A percentile compares a stretch with the other conserved stretches of the same genome.
Conservation (phyloP, 192 early-diverging fungal genomes). For the Mortierella alpina region DNA sequence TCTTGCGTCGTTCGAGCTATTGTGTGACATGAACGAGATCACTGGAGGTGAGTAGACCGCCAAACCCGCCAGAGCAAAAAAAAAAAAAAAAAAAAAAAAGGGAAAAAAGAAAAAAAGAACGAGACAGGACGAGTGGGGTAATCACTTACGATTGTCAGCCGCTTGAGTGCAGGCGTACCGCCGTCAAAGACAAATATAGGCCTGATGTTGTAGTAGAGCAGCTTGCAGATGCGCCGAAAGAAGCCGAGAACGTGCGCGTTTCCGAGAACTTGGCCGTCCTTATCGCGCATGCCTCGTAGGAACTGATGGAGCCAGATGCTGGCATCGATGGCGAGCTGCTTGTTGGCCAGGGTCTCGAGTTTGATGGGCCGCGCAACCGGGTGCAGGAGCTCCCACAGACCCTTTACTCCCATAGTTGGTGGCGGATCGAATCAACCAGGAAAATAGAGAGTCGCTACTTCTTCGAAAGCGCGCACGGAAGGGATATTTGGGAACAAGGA, state of each 20-base stretch:
- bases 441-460: not conserved
- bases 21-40: conserved; percentile 21
- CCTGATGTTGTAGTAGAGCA: conserved; percentile 87
- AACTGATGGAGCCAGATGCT: conserved; percentile 99
- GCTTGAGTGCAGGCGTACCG: conserved; percentile 86
- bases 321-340: conserved; percentile 90
- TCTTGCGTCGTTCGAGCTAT: conserved; percentile 64
- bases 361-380: conserved; percentile 80
- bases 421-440: not conserved
- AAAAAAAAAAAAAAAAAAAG: not conserved
- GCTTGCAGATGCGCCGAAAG: conserved; percentile 93
- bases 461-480: too few species aligned
- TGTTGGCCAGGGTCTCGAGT: conserved; percentile 82
- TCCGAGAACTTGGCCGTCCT: conserved; percentile 81
- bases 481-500: not conserved
- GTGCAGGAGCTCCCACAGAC: conserved; percentile 89
- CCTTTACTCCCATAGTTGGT: conserved; percentile 90
- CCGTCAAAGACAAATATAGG: conserved; percentile 99
- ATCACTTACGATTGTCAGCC: conserved; percentile 71
- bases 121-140: not conserved
- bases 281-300: conserved; percentile 92
- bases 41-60: not conserved
- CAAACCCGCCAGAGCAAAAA: not conserved
- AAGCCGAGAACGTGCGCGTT: conserved; percentile 94
- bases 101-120: conserved; percentile 5